Percentiles rank a stretch among this genome's conserved stretches.
Conservation (phyloP, 768 basidiomycete genomes). For the Tricholoma terreum region DNA sequence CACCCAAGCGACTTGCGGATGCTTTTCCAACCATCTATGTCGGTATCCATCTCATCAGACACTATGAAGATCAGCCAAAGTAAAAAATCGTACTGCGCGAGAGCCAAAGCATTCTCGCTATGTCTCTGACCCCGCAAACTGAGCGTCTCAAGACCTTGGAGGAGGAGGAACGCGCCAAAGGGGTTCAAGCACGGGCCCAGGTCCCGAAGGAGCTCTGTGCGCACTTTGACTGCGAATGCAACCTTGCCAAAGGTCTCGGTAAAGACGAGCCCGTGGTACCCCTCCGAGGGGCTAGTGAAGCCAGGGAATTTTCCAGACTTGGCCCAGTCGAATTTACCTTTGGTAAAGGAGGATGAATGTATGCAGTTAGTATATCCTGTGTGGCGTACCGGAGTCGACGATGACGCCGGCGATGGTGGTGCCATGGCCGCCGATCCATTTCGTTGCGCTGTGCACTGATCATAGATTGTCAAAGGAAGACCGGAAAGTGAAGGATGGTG, state of each 20-base stretch:
- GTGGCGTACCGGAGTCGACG: constrained; percentile 56
- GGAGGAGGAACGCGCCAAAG: constrained; percentile 68
- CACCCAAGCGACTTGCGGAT: constrained; percentile 72
- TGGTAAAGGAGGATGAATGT: neutral
- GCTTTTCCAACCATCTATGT: constrained; percentile 53
- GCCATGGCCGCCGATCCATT: constrained; percentile 84
- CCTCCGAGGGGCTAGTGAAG: constrained; percentile 72
- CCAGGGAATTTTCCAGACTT: constrained; percentile 66
- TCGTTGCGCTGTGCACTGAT: constrained; percentile 72
- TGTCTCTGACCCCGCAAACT: constrained; percentile 70
- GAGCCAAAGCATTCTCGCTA: constrained; percentile 62
- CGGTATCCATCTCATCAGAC: constrained; percentile 7
- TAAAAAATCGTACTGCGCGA: constrained; percentile 45
- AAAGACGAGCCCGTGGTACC: constrained; percentile 71
- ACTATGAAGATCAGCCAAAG: neutral
- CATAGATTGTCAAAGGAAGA: neutral
- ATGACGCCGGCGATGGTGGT: constrained; percentile 78
- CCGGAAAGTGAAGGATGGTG: no score
- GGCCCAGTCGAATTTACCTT: constrained; percentile 74
- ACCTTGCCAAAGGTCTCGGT: constrained; percentile 61
- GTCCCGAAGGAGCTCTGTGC: constrained; percentile 61
- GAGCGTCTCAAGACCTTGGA: constrained; percentile 81
- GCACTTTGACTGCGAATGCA: constrained; percentile 67
- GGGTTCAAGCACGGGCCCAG: constrained; percentile 66
- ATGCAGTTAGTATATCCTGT: constrained; percentile 1